A percentile compares a stretch with the other conserved stretches of the same genome.
phyloP scores from a whole-genome alignment of 148 eudicot genomes.

The Rhododendron ferrugineum region DNA sequence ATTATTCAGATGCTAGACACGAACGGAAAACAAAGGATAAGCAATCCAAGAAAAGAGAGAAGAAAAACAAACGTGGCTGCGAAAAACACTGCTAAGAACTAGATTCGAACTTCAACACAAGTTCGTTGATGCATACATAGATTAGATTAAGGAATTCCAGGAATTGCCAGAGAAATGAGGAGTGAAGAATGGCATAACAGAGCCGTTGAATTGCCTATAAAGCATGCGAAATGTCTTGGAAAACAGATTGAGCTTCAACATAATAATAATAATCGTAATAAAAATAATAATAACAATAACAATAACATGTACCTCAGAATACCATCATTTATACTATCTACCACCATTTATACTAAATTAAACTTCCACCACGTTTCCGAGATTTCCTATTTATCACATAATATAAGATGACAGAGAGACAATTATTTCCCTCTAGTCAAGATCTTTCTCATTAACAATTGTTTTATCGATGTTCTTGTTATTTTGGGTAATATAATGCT shows the following conservation, averaged over 20 bases:
- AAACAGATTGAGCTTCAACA: neutral
- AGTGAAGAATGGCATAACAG: neutral
- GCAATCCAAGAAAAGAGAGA: neutral
- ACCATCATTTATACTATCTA: neutral
- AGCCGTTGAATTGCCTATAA: neutral
- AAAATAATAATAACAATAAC: too few relatives aligned
- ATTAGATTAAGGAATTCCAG: neutral
- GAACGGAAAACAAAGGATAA: neutral
- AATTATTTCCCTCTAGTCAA: neutral
- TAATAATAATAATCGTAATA: neutral
- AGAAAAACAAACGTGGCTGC: neutral
- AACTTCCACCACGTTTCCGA: neutral
- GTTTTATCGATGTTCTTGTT: neutral
- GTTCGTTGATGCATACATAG: neutral
- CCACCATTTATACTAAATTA: neutral
- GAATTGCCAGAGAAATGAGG: neutral
- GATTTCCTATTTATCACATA: neutral
- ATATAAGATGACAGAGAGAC: neutral
- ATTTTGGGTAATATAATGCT: neutral
- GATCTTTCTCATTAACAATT: neutral
- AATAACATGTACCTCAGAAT: neutral
- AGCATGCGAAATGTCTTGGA: neutral
- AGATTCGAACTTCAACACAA: neutral
- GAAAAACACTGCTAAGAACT: neutral
- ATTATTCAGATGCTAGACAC: neutral